Evolutionary conservation across 192 early-diverging fungal genomes (phyloP).

Genomic region (Podila clonocystis): DNA sequence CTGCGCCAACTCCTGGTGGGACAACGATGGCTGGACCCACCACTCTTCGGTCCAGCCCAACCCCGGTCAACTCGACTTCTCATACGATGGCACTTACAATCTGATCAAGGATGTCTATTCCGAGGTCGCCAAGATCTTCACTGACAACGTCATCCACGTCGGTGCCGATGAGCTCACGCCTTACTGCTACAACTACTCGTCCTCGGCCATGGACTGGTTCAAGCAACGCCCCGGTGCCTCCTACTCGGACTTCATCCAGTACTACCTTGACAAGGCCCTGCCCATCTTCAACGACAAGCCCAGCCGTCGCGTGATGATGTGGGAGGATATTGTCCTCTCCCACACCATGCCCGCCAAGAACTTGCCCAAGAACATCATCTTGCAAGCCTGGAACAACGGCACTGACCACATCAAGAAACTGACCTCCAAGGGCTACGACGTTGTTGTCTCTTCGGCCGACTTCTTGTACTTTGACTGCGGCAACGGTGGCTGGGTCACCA

Average conservation of each 20-base stretch:
- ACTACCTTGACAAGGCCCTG: conserved; percentile 67
- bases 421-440: conserved; percentile 68
- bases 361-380: conserved; percentile 62
- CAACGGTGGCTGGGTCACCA: conserved; percentile 73
- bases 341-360: conserved; percentile 55
- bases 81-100: conserved; percentile 64
- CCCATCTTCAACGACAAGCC: conserved; percentile 54
- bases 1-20: conserved; percentile 69
- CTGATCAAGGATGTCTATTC: conserved; percentile 67
- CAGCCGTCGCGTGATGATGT: conserved; percentile 69
- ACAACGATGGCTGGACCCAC: conserved; percentile 64
- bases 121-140: conserved; percentile 71
- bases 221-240: conserved; percentile 37
- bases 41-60: conserved; percentile 76
- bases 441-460: conserved; percentile 68
- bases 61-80: conserved; percentile 82
- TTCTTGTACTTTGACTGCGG: conserved; percentile 83
- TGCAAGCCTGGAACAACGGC: conserved; percentile 74
- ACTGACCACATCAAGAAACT: conserved; percentile 62
- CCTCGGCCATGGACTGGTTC: conserved; percentile 53
- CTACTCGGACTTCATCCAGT: conserved; percentile 54
- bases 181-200: conserved; percentile 72
- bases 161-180: conserved; percentile 80
- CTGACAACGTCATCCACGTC: conserved; percentile 78
- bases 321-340: conserved; percentile 74